These are phyloP conservation scores for Nelumbo lutea DNA, from an alignment of 164 flowering plant species.

Conservation along the genomic window DNA sequence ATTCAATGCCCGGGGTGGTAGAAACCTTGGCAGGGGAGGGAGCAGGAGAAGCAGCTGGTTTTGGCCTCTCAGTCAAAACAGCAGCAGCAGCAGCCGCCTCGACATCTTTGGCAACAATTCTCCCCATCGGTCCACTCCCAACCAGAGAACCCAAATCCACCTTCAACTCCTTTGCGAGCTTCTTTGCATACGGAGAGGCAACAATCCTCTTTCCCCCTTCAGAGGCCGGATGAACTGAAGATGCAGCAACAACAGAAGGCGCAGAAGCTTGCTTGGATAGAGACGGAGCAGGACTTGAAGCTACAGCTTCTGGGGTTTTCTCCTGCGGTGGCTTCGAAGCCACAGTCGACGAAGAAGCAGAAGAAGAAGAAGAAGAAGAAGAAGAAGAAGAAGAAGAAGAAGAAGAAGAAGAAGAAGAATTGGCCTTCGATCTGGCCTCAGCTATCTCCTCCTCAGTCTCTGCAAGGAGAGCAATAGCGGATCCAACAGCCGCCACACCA, in stretches of 20 bases:
- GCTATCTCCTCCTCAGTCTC: conserved; percentile 85
- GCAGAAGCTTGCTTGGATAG: conserved; percentile 1
- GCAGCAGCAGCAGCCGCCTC: conserved; percentile 58
- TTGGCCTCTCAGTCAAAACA: conserved; percentile 17
- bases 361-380: conserved; percentile 3
- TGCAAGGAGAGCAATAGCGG: conserved; percentile 84
- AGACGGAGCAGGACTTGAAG: conserved; percentile 3
- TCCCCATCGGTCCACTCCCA: conserved; percentile 86
- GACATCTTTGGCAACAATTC: conserved; percentile 92
- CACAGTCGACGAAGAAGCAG: conserved; percentile 2
- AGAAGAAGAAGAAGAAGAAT: conserved; percentile 17
- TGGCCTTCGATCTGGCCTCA: conserved; percentile 53
- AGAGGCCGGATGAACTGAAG: conserved; percentile 70
- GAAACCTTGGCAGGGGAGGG: conserved; percentile 15
- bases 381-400: conserved; percentile 12
- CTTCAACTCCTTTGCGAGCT: conserved; percentile 80
- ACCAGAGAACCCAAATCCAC: conserved; percentile 61
- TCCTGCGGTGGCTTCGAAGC: conserved; percentile 15
- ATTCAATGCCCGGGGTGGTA: conserved; percentile 27
- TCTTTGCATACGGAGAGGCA: conserved; percentile 97
- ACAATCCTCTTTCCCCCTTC: conserved; percentile 85
- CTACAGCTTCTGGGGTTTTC: conserved; percentile 9
- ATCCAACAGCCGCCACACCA: conserved; percentile 91
- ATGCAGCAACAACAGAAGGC: conserved; percentile 6
- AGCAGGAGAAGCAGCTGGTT: conserved; percentile 9